A percentile compares a stretch with the other conserved stretches of the same genome.
Conservation (phyloP, 2,329 filamentous ascomycete genomes). For the Talaromyces pinophilus region DNA sequence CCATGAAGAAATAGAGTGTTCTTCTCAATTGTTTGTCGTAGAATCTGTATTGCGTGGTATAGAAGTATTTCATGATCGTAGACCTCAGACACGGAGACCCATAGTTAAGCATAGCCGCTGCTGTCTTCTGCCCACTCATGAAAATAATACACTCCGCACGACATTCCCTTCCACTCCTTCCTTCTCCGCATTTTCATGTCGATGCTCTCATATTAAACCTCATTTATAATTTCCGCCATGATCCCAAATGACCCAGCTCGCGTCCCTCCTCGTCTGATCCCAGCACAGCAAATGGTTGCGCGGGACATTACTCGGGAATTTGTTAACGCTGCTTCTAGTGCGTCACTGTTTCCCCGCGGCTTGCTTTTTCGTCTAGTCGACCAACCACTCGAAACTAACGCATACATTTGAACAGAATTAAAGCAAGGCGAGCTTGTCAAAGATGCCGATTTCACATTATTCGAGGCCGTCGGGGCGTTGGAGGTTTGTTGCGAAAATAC, state of each 20-base stretch:
- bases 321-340: constrained; percentile 54
- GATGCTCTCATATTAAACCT: constrained; percentile 8
- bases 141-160: constrained; percentile 8
- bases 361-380: constrained; percentile 15
- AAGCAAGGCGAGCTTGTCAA: constrained; percentile 82
- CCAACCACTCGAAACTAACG: constrained; percentile 4
- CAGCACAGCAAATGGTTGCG: constrained; percentile 42
- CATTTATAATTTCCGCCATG: constrained; percentile 28
- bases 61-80: background rate
- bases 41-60: background rate
- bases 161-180: background rate
- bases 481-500: constrained; percentile 48
- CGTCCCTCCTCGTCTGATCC: constrained; percentile 34
- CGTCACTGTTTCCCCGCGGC: constrained; percentile 25
- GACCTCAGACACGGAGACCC: constrained; percentile 2
- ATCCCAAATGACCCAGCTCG: constrained; percentile 38
- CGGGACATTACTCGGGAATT: constrained; percentile 61
- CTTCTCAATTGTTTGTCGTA: background rate
- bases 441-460: constrained; percentile 90
- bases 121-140: background rate
- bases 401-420: constrained; percentile 57
- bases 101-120: constrained; percentile 1
- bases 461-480: constrained; percentile 81
- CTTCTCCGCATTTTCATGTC: constrained; percentile 12
- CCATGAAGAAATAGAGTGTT: constrained; percentile 22